A percentile compares a stretch with the other conserved stretches of the same genome.
Evolutionary conservation across 805 yeast genomes (phyloP).

Genomic region (Yamadazyma kitorensis): DNA sequence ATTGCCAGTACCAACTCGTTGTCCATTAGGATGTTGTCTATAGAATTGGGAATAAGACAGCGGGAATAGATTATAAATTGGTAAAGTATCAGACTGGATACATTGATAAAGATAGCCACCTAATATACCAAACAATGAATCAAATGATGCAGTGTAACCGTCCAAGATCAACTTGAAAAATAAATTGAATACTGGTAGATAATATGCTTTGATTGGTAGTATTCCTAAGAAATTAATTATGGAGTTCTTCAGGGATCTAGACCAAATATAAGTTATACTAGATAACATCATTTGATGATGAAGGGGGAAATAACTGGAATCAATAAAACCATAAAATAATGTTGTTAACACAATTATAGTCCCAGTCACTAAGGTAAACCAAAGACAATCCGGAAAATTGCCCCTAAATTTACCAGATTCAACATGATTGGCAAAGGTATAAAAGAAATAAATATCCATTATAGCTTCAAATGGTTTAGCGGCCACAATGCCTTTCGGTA

Average conservation of each 20-base stretch:
- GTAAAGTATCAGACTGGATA: conserved; percentile 53
- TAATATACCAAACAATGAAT: conserved; percentile 48
- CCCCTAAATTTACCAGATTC: conserved; percentile 50
- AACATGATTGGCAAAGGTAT: conserved; percentile 53
- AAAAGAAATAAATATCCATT: conserved; percentile 54
- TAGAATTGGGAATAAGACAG: conserved; percentile 20
- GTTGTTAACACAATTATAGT: conserved; percentile 43
- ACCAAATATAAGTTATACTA: conserved; percentile 62
- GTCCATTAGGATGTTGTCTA: conserved; percentile 13
- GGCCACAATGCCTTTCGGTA: conserved; percentile 34
- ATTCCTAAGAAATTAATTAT: conserved; percentile 51
- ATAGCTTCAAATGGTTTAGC: conserved; percentile 25
- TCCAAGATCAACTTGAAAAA: conserved; percentile 35
- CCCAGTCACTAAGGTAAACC: conserved; percentile 49
- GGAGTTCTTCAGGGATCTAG: conserved; percentile 52
- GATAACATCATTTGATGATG: conserved; percentile 45
- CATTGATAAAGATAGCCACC: conserved; percentile 63
- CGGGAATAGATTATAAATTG: conserved; percentile 38
- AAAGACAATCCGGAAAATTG: conserved; percentile 54
- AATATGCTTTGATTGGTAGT: conserved; percentile 54
- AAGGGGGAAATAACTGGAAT: conserved; percentile 13
- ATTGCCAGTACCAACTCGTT: conserved; percentile 30
- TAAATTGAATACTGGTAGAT: conserved; percentile 45
- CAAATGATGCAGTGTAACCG: conserved; percentile 39
- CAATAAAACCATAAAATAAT: conserved; percentile 22